Conservation (phyloP, 2,329 filamentous ascomycete species). For the Trichoderma sp. region DNA sequence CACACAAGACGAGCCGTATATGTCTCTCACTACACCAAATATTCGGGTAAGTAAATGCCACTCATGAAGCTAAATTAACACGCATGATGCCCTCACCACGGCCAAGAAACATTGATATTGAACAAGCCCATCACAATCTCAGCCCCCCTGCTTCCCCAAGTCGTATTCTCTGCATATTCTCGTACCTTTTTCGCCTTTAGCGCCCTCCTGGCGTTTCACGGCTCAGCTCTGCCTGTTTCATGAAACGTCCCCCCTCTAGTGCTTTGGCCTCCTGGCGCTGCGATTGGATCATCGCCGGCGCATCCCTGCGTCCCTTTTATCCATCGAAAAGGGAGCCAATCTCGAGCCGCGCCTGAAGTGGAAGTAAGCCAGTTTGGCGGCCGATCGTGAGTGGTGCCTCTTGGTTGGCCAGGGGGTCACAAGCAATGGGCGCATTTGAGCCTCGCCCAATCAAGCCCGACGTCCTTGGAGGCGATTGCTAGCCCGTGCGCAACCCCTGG, state of each 20-base stretch:
- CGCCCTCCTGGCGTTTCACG: constrained; percentile 19
- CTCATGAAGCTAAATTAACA: background rate
- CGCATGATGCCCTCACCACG: background rate
- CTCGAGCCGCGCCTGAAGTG: background rate
- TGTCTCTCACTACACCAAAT: background rate
- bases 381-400: background rate
- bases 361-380: background rate
- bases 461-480: background rate
- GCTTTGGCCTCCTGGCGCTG: background rate
- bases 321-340: constrained; percentile 9
- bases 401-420: constrained; percentile 5
- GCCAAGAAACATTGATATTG: background rate
- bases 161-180: background rate
- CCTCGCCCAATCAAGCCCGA: constrained; percentile 3
- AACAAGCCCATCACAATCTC: background rate
- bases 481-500: constrained; percentile 4
- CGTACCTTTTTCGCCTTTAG: constrained; percentile 5
- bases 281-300: background rate
- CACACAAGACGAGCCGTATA: background rate
- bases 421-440: background rate
- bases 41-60: background rate
- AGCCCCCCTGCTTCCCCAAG: background rate
- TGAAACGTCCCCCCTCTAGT: constrained; percentile 5
- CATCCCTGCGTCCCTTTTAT: background rate
- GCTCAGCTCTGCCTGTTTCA: constrained; percentile 18